Conservation (phyloP, 495 filamentous ascomycete genomes). For the Neurospora hispaniola region DNA sequence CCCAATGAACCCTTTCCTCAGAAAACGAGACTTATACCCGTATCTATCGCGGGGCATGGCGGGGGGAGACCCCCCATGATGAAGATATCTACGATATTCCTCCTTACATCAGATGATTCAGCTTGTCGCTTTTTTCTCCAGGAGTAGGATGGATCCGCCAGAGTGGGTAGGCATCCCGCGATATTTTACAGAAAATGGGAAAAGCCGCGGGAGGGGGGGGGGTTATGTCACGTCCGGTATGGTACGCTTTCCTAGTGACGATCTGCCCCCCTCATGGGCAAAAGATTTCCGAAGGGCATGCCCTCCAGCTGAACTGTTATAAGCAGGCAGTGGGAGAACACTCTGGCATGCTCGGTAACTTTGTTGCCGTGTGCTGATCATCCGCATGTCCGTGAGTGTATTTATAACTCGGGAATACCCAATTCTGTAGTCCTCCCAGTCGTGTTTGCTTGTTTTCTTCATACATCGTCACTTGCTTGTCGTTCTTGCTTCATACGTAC, state of each 20-base stretch:
- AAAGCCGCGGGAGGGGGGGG: background rate
- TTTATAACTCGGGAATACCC: background rate
- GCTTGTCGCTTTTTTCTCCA: no score
- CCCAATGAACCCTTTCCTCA: background rate
- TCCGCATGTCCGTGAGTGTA: background rate
- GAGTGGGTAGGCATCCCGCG: background rate
- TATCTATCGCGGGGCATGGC: conserved; percentile 10
- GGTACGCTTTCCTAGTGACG: background rate
- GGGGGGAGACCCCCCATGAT: conserved; percentile 2
- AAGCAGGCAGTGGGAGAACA: background rate
- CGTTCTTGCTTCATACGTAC: background rate
- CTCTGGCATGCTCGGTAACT: background rate
- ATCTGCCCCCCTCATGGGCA: background rate
- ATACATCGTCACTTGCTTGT: background rate
- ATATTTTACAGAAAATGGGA: background rate
- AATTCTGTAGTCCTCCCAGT: background rate
- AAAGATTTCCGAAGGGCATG: background rate
- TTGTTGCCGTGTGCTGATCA: background rate
- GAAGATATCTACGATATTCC: background rate
- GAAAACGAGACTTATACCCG: background rate
- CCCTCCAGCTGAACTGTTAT: background rate
- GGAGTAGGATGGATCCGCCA: background rate
- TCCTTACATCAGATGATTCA: background rate
- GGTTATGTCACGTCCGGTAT: background rate
- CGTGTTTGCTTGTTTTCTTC: background rate